Evolutionary conservation across 2,329 filamentous ascomycete species (phyloP), one percentile per base, ranked within the genome.

Genomic region (Hypoxylon sp.): DNA sequence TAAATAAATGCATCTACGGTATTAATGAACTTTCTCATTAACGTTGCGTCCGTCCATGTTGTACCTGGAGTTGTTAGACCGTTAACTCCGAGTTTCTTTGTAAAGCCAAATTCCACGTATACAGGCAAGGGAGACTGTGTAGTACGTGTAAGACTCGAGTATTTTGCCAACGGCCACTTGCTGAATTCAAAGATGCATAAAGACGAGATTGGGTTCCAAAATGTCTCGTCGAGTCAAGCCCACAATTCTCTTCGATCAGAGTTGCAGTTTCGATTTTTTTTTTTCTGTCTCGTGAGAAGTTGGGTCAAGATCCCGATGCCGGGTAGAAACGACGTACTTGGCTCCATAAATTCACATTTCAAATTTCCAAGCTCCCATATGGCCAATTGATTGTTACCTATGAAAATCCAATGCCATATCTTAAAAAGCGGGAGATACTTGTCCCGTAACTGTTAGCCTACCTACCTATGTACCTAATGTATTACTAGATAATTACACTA

Each of bases 71-170:
- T 47, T 46, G 39, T 31, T 5, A 59, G 22, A 54, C 61, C 61
- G 55, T 46, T 63, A 71, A 69, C 69, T 61, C 66, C 66, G 66
- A 68, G 53, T 61, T 61, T 29, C 55, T 66, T 24, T 50, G 46
- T 59, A 11, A 51, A 46, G n/a, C 9, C 24, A 42, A 42, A 58
- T 42, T 57, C 33, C n/a, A 42, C 22, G 14, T 19, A 42, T 60
- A 35, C 33, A 66, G 31, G 59, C 5, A 67, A 63, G 58, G 59
- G 59, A 55, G 46, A 52, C n/a, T 39, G 26, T 50, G 31, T 50
- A 55, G 52, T 37, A 26, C 50, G 31, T 42, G 35, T 42, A 47
- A 31, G 24, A 29, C 9, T 52, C 17, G 39, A 33, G 24, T 33
- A 46, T 11, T 4, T 31, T 50, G 29, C 42, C 47, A 60, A 60